Percentiles rank a stretch among this genome's conserved stretches.
Conservation (phyloP, 495 filamentous ascomycete species). For the Penicillium diatomitis region DNA sequence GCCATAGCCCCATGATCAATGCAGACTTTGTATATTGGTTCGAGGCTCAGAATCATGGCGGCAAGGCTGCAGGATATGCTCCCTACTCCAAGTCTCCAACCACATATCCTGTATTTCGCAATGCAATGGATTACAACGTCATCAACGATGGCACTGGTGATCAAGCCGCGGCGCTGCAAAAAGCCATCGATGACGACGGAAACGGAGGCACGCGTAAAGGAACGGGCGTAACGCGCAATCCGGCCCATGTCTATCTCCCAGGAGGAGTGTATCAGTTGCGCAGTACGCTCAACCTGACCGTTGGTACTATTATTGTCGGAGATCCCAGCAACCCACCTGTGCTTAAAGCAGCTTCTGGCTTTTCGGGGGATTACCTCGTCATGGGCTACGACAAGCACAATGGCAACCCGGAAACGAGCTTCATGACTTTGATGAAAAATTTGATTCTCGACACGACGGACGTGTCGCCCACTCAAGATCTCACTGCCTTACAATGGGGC, state of each 20-base stretch:
- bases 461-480: constrained; percentile 12
- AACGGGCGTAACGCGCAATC: constrained; percentile 36
- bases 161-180: constrained; percentile 33
- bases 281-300: constrained; percentile 29
- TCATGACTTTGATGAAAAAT: constrained; percentile 36
- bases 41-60: constrained; percentile 24
- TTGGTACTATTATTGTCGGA: constrained; percentile 39
- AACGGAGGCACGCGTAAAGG: constrained; percentile 26
- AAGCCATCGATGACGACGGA: constrained; percentile 29
- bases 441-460: constrained; percentile 32
- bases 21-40: constrained; percentile 23
- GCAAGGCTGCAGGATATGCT: constrained; percentile 22
- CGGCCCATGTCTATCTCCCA: constrained; percentile 43
- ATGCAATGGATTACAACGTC: constrained; percentile 45
- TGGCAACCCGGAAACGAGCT: constrained; percentile 30
- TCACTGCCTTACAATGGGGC: constrained; percentile 51
- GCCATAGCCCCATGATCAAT: constrained; percentile 3
- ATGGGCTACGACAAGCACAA: constrained; percentile 25
- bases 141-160: constrained; percentile 37
- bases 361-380: constrained; percentile 22
- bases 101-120: constrained; percentile 46
- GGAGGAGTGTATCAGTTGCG: constrained; percentile 35
- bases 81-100: constrained; percentile 27
- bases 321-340: constrained; percentile 29
- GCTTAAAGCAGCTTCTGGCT: constrained; percentile 24